A percentile compares a stretch with the other conserved stretches of the same genome.
These are phyloP conservation scores for Dryas octopetala DNA, from an alignment of 306 rosid genomes.

Conservation along the genomic window DNA sequence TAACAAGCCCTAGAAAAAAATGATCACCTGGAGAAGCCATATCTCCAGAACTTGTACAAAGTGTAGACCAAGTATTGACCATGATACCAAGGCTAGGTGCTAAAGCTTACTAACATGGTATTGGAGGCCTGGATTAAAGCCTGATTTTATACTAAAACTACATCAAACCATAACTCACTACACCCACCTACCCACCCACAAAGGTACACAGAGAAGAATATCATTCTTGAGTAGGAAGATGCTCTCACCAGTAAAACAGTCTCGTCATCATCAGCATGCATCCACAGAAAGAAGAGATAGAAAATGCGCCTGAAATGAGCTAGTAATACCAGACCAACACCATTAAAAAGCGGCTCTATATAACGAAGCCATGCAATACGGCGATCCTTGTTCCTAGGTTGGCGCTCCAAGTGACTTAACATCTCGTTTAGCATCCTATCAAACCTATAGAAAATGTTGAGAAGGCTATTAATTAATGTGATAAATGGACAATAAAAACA, in stretches of 20 bases:
- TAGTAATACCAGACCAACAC: conserved; percentile 68
- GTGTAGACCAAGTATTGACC: neutral
- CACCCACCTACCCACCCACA: neutral
- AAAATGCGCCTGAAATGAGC: conserved; percentile 88
- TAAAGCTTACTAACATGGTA: neutral
- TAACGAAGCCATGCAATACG: conserved; percentile 82
- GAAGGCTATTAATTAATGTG: neutral
- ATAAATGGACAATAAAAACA: neutral
- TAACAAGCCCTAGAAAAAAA: neutral
- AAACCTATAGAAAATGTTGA: conserved; percentile 47
- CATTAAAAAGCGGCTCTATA: conserved; percentile 53
- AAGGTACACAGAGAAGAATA: neutral
- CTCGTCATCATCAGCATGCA: conserved; percentile 82
- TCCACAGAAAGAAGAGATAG: conserved; percentile 89
- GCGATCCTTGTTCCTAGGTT: conserved; percentile 82
- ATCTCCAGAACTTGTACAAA: neutral
- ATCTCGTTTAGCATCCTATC: conserved; percentile 83
- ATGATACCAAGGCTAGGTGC: neutral
- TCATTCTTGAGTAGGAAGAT: neutral
- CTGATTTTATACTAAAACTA: neutral
- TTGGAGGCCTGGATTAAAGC: neutral
- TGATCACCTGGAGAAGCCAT: neutral
- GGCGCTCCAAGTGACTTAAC: conserved; percentile 95
- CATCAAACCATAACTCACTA: neutral
- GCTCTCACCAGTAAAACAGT: conserved; percentile 76